Conservation (phyloP, 2,329 filamentous ascomycete species). For the Cercospora beticola region DNA sequence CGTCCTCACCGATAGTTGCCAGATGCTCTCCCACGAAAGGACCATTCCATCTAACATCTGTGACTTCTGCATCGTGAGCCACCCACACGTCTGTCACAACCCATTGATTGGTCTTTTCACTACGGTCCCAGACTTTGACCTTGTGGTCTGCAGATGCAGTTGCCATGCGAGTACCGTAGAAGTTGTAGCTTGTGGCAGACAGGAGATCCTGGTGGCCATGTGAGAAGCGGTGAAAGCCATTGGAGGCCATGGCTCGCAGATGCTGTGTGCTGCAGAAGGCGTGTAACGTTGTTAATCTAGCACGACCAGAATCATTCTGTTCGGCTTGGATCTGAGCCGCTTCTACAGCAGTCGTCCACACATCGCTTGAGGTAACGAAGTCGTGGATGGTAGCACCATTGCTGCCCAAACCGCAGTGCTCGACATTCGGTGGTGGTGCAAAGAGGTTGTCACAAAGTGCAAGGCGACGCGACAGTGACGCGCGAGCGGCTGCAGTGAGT, state of each 20-base stretch:
- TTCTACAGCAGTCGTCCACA: conserved; percentile 10
- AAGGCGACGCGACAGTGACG: conserved; percentile 3
- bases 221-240: conserved; percentile 58
- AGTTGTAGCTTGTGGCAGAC: conserved; percentile 84
- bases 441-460: not conserved
- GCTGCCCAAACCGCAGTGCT: not conserved
- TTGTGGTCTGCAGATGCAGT: conserved; percentile 90
- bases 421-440: not conserved
- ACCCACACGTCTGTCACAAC: conserved; percentile 81
- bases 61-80: conserved; percentile 85
- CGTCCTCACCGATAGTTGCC: conserved; percentile 84
- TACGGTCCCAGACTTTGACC: conserved; percentile 85
- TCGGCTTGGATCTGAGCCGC: not conserved
- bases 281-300: conserved; percentile 7
- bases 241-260: conserved; percentile 29
- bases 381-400: conserved; percentile 1
- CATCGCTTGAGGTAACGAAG: not conserved
- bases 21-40: conserved; percentile 85
- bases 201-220: conserved; percentile 79
- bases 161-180: conserved; percentile 86
- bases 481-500: not conserved
- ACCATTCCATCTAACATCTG: conserved; percentile 92
- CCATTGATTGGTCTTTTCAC: conserved; percentile 73
- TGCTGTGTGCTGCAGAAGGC: conserved; percentile 9
- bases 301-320: conserved; percentile 10